Evolutionary conservation across 768 basidiomycete genomes (phyloP).

Genomic region (Tylopilus subfusipes): DNA sequence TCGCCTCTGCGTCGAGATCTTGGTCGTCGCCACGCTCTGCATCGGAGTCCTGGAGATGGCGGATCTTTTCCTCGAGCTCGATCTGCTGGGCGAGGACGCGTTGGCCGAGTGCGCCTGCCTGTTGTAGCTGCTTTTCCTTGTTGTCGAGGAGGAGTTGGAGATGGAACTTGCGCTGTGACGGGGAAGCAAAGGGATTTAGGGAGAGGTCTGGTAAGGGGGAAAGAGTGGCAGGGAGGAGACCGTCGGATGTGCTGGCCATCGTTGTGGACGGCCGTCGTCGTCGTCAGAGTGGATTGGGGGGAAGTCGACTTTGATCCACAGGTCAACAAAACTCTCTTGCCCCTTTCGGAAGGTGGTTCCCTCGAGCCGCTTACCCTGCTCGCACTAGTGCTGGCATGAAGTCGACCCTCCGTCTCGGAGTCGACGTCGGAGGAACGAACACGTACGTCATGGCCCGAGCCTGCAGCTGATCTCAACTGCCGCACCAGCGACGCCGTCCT

Average conservation of each 20-base stretch:
- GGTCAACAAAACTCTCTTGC: not conserved
- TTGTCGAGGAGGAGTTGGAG: slow-evolving; percentile 73
- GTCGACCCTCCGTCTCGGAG: slow-evolving; percentile 24
- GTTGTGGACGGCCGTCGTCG: not conserved
- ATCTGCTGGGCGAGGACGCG: slow-evolving; percentile 91
- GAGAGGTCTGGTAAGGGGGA: slow-evolving; percentile 43
- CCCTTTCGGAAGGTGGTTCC: slow-evolving; percentile 6
- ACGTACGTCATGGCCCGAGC: slow-evolving; percentile 21
- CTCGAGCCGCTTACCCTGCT: too few relatives aligned
- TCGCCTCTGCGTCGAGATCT: slow-evolving; percentile 62
- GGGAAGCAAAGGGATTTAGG: slow-evolving; percentile 40
- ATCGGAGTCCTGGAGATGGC: slow-evolving; percentile 71
- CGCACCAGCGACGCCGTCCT: slow-evolving; percentile 32
- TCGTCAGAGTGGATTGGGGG: too few relatives aligned
- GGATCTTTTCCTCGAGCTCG: slow-evolving; percentile 86
- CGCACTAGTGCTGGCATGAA: not conserved
- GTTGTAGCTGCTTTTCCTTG: slow-evolving; percentile 90
- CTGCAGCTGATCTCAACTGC: not conserved
- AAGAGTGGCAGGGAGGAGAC: slow-evolving; percentile 27
- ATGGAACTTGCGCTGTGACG: slow-evolving; percentile 59
- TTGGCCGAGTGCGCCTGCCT: slow-evolving; percentile 90
- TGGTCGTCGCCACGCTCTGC: slow-evolving; percentile 61
- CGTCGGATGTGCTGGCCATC: slow-evolving; percentile 43
- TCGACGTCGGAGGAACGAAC: slow-evolving; percentile 36
- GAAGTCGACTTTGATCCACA: too few relatives aligned